phyloP scores from a whole-genome alignment of 2,329 filamentous ascomycete genomes.

The Pseudocercospora cruenta region DNA sequence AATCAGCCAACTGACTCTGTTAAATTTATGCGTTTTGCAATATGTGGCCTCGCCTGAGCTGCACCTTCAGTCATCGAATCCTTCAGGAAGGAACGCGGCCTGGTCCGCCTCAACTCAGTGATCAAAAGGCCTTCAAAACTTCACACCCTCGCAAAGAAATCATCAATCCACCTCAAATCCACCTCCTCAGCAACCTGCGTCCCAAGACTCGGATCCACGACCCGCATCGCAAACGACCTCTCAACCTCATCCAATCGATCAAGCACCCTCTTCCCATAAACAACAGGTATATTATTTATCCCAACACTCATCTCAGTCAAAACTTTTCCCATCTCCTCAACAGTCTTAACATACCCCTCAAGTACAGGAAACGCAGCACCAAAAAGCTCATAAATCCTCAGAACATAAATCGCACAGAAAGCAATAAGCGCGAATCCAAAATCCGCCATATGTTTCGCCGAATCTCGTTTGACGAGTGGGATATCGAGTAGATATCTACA shows the following conservation, averaged over 20 bases:
- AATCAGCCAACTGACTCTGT: too few relatives aligned
- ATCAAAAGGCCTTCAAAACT: too few relatives aligned
- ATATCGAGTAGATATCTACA: constrained; percentile 13
- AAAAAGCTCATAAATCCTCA: constrained; percentile 13
- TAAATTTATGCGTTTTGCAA: too few relatives aligned
- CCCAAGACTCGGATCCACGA: neutral
- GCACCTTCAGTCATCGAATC: too few relatives aligned
- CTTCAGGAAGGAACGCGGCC: too few relatives aligned
- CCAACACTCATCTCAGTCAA: constrained; percentile 9
- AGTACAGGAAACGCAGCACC: constrained; percentile 1
- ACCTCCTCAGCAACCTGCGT: neutral
- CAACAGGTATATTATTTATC: constrained; percentile 6
- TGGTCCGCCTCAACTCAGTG: too few relatives aligned
- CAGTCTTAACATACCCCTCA: constrained; percentile 2
- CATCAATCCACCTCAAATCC: neutral
- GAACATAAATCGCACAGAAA: constrained; percentile 10
- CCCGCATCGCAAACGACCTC: neutral
- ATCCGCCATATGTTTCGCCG: constrained; percentile 11
- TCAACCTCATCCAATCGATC: neutral
- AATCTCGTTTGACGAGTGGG: neutral
- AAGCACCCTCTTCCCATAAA: constrained; percentile 7
- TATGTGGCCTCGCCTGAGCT: too few relatives aligned
- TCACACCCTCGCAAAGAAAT: neutral
- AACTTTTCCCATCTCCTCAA: constrained; percentile 1
- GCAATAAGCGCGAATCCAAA: constrained; percentile 12